These are phyloP conservation scores for Draba incana DNA, from an alignment of 345 rosid species.

Conservation along the genomic window DNA sequence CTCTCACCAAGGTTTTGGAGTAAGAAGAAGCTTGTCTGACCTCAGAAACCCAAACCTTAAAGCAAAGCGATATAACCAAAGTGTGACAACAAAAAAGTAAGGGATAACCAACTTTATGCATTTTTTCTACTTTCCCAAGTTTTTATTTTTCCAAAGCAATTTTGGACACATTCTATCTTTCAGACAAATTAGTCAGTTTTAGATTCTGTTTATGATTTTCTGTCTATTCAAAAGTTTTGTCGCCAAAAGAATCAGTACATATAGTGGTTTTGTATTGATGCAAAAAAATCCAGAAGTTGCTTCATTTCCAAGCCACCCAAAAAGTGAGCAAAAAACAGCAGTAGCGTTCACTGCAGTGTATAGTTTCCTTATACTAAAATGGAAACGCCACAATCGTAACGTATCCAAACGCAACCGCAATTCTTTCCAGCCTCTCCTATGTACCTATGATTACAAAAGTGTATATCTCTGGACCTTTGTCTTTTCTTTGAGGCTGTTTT, in stretches of 20 bases:
- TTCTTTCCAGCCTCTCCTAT: slow-evolving; percentile 29
- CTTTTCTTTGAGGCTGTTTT: slow-evolving; percentile 20
- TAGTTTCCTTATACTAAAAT: slow-evolving; percentile 17
- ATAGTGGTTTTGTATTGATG: slow-evolving; percentile 21
- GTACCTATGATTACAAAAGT: slow-evolving; percentile 38
- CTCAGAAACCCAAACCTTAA: not conserved
- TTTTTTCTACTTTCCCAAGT: not conserved
- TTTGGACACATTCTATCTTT: not conserved
- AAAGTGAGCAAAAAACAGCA: slow-evolving; percentile 1
- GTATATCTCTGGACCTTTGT: slow-evolving; percentile 20
- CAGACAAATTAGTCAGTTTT: not conserved
- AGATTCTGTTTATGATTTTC: not conserved
- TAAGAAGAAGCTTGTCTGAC: not conserved
- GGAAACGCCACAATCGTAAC: slow-evolving; percentile 20
- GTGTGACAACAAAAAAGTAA: slow-evolving; percentile 4
- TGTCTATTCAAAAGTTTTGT: not conserved
- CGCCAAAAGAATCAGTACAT: slow-evolving; percentile 7
- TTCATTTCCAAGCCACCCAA: slow-evolving; percentile 30
- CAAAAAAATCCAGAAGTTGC: slow-evolving; percentile 22
- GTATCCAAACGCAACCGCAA: slow-evolving; percentile 25
- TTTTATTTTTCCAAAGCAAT: not conserved
- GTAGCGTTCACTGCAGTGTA: slow-evolving; percentile 4
- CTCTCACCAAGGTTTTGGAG: not conserved
- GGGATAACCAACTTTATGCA: not conserved
- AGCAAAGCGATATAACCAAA: too few relatives aligned